Conservation (phyloP, 768 basidiomycete genomes). For the Gyrodon lividus region DNA sequence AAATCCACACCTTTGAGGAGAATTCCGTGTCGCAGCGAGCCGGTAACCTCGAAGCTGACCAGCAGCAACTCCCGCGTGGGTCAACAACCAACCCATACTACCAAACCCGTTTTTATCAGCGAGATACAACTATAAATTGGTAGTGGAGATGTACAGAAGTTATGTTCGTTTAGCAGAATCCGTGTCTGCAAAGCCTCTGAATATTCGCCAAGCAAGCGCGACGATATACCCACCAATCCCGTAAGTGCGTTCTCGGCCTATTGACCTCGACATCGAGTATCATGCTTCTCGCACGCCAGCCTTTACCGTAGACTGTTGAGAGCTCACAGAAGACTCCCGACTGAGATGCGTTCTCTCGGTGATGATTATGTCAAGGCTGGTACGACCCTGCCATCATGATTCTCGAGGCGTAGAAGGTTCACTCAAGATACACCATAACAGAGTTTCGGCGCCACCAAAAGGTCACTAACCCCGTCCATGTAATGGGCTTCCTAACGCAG, state of each 20-base stretch:
- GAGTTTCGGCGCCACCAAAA: constrained; percentile 85
- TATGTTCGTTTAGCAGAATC: constrained; percentile 35
- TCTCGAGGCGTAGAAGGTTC: neutral
- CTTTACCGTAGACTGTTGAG: constrained; percentile 79
- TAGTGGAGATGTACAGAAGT: constrained; percentile 18
- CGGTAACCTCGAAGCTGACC: too few relatives aligned
- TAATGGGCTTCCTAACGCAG: constrained; percentile 93
- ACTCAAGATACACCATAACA: constrained; percentile 27
- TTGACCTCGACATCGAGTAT: neutral
- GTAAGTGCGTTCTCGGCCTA: constrained; percentile 41
- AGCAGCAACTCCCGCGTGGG: too few relatives aligned
- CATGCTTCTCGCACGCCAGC: constrained; percentile 36
- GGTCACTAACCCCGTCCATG: constrained; percentile 81
- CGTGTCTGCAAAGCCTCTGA: constrained; percentile 54
- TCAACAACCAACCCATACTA: too few relatives aligned
- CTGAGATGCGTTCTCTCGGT: constrained; percentile 81
- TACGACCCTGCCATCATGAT: constrained; percentile 25
- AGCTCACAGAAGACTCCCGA: constrained; percentile 70
- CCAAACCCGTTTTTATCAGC: too few relatives aligned
- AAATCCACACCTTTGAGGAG: too few relatives aligned
- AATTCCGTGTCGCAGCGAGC: too few relatives aligned
- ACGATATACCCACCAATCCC: constrained; percentile 81
- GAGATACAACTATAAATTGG: neutral
- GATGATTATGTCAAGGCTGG: constrained; percentile 85
- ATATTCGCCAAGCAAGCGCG: constrained; percentile 60